Base-by-base conservation (phyloP, 345 rosid genomes). In the Brassica juncea region DNA sequence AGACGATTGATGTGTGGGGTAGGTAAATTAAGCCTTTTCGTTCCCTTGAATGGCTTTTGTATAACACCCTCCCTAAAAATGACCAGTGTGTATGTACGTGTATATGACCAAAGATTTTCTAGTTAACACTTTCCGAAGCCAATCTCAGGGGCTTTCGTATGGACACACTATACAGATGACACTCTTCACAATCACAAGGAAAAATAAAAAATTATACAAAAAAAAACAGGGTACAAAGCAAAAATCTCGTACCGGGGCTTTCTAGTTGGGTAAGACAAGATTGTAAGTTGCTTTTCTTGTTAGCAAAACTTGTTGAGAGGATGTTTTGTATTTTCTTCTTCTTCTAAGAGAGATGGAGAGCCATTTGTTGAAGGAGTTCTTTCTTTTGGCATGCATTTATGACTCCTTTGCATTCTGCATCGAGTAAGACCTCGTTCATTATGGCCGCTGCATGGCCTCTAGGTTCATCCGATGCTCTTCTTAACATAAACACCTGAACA, bases 361-460 rank as follows among this genome's bases (percentile, higher is more conserved):
- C 90, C 86, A 87, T 83, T 79, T 89, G 87, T 59, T 86, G 89
- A 59, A 89, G 88, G 19, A 89, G 83, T 15, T 71, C 77, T 77
- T 85, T 89, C 89, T 84, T 87, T 74, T 89, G 92, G 47, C 89
- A 84, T 19, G 90, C 84, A 58, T 81, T 87, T 64, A 89, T 89
- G 28, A 87, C 86, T 76, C 92, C 92, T 76, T 87, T 89, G 73
- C 89, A 86, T 81, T 89, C 89, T 1, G 92, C 89, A 59, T 89
- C 92, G 1, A 85, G 87, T 77, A 89, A 80, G 3, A 89, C 89
- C 68, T 89, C 92, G 3, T 88, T 81, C 92, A 89, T 86, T 67
- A 87, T 89, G 11, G 92, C 92, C 27, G 84, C 87, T 0, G 90
- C 90, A 72, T 86, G 92, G n/a, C 89, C 92, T 67, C 85, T 59